These are phyloP conservation scores for Penicillium sp. DNA, from an alignment of 2,329 filamentous ascomycete genomes.

Conservation along the genomic window DNA sequence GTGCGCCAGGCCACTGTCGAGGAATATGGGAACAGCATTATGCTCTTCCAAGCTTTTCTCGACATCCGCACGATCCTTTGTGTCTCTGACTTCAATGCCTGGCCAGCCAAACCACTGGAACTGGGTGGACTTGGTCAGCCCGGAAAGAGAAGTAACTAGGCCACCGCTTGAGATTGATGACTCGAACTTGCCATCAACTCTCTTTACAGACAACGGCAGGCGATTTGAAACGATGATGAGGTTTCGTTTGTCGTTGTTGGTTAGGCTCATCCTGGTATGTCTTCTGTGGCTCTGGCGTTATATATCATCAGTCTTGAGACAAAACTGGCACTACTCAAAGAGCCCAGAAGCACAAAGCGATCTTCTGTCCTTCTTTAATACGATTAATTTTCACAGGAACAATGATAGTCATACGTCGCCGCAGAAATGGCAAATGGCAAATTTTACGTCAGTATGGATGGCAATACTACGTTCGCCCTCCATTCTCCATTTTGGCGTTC, in stretches of 20 bases:
- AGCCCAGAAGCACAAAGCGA: background rate
- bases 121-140: slow-evolving; percentile 78
- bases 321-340: no score
- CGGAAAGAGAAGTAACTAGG: slow-evolving; percentile 82
- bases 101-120: slow-evolving; percentile 99
- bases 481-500: background rate
- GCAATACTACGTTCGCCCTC: background rate
- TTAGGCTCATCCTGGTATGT: slow-evolving; percentile 5
- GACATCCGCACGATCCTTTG: slow-evolving; percentile 63
- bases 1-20: slow-evolving; percentile 82
- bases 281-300: background rate
- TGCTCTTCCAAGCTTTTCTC: slow-evolving; percentile 71
- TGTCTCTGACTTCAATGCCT: slow-evolving; percentile 76
- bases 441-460: slow-evolving; percentile 21
- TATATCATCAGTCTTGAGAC: background rate
- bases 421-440: slow-evolving; percentile 15
- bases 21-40: slow-evolving; percentile 78
- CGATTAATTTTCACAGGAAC: background rate
- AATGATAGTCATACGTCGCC: slow-evolving; percentile 9
- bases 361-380: background rate
- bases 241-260: slow-evolving; percentile 24
- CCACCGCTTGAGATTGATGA: slow-evolving; percentile 90
- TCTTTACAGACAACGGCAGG: slow-evolving; percentile 86
- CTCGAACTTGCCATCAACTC: slow-evolving; percentile 72
- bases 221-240: slow-evolving; percentile 80